Evolutionary conservation across 352 stramenopile species (phyloP).

Genomic region (Thraustochytrium striatum): DNA sequence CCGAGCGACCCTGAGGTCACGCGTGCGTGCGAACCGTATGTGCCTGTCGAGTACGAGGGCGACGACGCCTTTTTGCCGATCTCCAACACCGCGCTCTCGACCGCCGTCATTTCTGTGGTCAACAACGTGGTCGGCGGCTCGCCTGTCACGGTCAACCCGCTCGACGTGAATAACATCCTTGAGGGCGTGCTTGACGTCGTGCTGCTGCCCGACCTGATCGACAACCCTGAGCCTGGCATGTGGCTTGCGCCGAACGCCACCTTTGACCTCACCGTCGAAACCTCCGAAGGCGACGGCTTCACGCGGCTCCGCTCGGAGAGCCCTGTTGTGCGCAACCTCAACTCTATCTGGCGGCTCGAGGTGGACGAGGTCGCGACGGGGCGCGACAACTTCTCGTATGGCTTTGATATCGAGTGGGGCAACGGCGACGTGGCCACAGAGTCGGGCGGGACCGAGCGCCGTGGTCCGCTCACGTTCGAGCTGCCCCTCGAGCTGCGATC

Average conservation of each 20-base stretch:
- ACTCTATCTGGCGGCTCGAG: background rate
- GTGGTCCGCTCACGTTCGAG: background rate
- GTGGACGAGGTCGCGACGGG: background rate
- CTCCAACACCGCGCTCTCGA: background rate
- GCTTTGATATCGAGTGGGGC: background rate
- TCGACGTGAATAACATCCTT: background rate
- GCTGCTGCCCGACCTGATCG: too few species aligned
- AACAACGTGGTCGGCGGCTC: background rate
- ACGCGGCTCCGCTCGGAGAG: background rate
- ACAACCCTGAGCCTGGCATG: too few species aligned
- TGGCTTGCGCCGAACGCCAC: too few species aligned
- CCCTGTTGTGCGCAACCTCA: background rate
- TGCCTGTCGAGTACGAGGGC: background rate
- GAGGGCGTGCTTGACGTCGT: background rate
- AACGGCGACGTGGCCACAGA: background rate
- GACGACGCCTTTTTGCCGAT: background rate
- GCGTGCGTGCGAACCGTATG: background rate
- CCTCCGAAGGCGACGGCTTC: too few species aligned
- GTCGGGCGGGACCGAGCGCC: background rate
- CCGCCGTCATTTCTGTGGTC: background rate
- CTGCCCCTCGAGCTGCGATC: background rate
- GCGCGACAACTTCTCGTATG: background rate
- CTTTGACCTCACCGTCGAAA: too few species aligned
- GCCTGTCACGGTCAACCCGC: background rate
- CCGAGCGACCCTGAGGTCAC: background rate